phyloP scores from a whole-genome alignment of 2,329 filamentous ascomycete species.

The Nemania sp. region DNA sequence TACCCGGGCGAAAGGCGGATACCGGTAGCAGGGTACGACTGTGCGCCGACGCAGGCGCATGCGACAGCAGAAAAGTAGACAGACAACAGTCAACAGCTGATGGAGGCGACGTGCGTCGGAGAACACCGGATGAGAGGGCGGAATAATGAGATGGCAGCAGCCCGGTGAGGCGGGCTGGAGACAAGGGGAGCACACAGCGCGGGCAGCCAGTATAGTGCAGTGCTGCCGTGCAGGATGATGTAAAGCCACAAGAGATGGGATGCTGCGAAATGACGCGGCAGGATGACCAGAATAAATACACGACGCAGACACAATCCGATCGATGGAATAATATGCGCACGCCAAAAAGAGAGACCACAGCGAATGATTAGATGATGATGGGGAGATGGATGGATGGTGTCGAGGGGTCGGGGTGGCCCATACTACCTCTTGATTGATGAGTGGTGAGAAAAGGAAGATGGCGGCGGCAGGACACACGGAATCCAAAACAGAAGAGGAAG shows the following conservation, averaged over 20 bases:
- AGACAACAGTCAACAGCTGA: not conserved
- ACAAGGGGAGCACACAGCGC: too few relatives aligned
- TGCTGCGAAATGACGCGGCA: not conserved
- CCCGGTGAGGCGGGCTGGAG: too few relatives aligned
- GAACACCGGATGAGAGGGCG: not conserved
- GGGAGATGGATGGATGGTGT: conserved; percentile 2
- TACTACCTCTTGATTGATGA: conserved; percentile 9
- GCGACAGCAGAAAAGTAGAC: not conserved
- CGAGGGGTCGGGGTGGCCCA: conserved; percentile 19
- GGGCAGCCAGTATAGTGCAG: too few relatives aligned
- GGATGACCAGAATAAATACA: not conserved
- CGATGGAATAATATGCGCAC: not conserved
- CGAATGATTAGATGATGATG: conserved; percentile 15
- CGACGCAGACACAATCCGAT: not conserved
- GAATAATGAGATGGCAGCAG: not conserved
- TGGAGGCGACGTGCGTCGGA: not conserved
- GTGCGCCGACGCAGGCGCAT: conserved; percentile 20
- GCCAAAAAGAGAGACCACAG: not conserved
- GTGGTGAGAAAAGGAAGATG: conserved; percentile 19
- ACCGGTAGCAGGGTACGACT: conserved; percentile 21
- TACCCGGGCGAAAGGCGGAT: too few relatives aligned
- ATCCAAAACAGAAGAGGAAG: conserved; percentile 24
- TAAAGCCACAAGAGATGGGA: not conserved
- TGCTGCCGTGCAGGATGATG: too few relatives aligned
- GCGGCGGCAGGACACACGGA: conserved; percentile 17